Conservation (phyloP, 202 grass and related monocot genomes). For the Carex arenaria region DNA sequence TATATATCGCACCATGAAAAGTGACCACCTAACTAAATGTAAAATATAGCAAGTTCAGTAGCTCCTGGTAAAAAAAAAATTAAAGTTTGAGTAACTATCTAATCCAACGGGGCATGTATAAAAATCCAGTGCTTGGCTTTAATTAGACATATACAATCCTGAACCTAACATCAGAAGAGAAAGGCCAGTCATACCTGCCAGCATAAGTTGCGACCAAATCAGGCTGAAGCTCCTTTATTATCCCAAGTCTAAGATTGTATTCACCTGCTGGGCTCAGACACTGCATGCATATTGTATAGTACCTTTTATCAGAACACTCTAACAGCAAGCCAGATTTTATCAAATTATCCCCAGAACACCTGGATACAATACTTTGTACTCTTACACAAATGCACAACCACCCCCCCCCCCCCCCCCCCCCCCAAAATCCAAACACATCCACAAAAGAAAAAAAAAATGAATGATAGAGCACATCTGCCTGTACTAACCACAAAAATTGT, state of each 20-base stretch:
- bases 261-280: constrained; percentile 98
- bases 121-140: neutral
- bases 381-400: neutral
- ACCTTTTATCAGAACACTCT: constrained; percentile 20
- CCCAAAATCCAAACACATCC: too few relatives aligned
- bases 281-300: constrained; percentile 51
- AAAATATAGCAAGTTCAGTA: neutral
- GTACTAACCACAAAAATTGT: neutral
- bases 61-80: neutral
- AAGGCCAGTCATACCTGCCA: constrained; percentile 46
- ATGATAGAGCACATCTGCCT: neutral
- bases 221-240: constrained; percentile 95
- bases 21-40: neutral
- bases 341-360: neutral
- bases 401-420: neutral
- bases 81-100: neutral
- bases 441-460: neutral
- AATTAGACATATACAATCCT: neutral
- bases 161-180: neutral
- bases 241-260: constrained; percentile 95
- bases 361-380: constrained; percentile 1
- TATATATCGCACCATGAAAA: neutral
- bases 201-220: constrained; percentile 93
- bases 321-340: neutral
- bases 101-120: neutral